Conservation (phyloP, 2,329 filamentous ascomycete genomes). For the Aureobasidium sp. region DNA sequence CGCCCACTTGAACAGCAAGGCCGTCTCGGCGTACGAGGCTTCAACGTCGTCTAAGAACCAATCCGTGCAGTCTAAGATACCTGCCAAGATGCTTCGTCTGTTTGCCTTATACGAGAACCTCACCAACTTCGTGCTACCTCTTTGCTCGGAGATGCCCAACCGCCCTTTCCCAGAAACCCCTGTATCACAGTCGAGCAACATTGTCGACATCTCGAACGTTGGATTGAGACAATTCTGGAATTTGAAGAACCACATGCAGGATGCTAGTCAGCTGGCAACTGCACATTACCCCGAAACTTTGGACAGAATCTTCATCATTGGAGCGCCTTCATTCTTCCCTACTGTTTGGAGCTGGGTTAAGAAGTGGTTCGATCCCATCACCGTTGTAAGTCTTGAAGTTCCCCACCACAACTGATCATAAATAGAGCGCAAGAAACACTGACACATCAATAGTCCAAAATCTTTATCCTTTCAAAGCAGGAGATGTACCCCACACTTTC, state of each 20-base stretch:
- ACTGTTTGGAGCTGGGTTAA: constrained; percentile 95
- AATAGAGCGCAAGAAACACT: neutral
- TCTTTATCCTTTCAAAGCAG: constrained; percentile 71
- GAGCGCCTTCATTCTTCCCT: constrained; percentile 82
- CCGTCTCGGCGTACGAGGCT: constrained; percentile 71
- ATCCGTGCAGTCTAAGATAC: constrained; percentile 55
- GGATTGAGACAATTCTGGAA: constrained; percentile 95
- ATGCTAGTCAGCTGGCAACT: constrained; percentile 78
- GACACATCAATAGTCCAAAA: constrained; percentile 57
- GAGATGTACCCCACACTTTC: constrained; percentile 73
- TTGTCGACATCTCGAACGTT: constrained; percentile 84
- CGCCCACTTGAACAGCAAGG: constrained; percentile 72
- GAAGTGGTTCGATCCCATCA: constrained; percentile 85
- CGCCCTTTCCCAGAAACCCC: constrained; percentile 71
- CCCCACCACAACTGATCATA: too few relatives aligned
- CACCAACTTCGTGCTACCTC: constrained; percentile 75
- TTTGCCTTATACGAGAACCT: constrained; percentile 94
- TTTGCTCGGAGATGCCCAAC: constrained; percentile 69
- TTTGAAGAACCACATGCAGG: constrained; percentile 87
- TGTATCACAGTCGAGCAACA: constrained; percentile 87
- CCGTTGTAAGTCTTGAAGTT: constrained; percentile 43
- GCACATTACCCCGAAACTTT: constrained; percentile 93
- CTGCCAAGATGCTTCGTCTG: constrained; percentile 71
- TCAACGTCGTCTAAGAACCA: constrained; percentile 49
- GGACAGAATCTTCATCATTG: constrained; percentile 80